phyloP scores from a whole-genome alignment of 129 eudicot species.

The Apium graveolens region DNA sequence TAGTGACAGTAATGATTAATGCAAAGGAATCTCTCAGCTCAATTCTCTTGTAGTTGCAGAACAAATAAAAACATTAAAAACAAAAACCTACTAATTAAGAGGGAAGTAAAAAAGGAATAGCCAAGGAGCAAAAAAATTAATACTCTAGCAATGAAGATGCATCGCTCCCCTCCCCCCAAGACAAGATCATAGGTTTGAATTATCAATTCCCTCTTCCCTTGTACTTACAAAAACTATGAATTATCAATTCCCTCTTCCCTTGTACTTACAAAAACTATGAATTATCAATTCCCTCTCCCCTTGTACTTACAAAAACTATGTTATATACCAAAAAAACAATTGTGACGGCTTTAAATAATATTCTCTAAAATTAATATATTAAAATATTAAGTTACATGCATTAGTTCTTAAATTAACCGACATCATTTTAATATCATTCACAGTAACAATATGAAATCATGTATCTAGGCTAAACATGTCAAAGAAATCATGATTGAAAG shows the following conservation, averaged over 20 bases:
- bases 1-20: background rate
- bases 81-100: background rate
- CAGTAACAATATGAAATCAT: background rate
- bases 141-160: background rate
- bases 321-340: background rate
- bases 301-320: background rate
- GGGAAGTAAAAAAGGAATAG: background rate
- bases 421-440: background rate
- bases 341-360: background rate
- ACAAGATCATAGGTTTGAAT: background rate
- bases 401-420: background rate
- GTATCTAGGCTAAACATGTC: background rate
- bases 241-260: too few species aligned
- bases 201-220: too few species aligned
- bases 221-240: too few species aligned
- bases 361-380: too few species aligned
- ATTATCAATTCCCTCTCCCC: background rate
- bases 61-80: background rate
- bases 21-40: slow-evolving; percentile 8
- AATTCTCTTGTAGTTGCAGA: background rate
- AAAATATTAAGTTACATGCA: background rate
- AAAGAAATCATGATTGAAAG: background rate
- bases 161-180: background rate
- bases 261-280: too few species aligned
- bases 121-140: background rate